Evolutionary conservation across 2,329 filamentous ascomycete genomes (phyloP), one percentile per base, ranked within the genome.

Genomic region (Aspergillus carbonarius): DNA sequence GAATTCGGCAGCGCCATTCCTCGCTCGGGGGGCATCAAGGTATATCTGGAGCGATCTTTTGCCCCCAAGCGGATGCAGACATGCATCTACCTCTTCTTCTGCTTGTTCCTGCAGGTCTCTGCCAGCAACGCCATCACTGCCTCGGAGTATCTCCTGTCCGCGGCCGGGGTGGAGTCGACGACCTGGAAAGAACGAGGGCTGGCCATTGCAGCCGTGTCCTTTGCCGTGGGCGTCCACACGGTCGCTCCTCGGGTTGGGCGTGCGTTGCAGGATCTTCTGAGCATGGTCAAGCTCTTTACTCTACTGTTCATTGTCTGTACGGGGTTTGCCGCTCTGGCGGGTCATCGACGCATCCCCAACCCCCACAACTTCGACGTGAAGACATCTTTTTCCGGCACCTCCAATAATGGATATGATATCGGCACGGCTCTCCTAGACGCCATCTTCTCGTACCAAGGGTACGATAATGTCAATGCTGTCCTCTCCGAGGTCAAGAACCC

Each of bases 401-500:
- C 62, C 0, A 67, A 51, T 3, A 66, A 57, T 44, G 66, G 60
- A 1, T 68, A 68, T 42, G 61, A 60, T 13, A 66, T 67, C 18
- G 66, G 64, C 5, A 68, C 63, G 9, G 66, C 66, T 37, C 61
- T 78, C 23, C 78, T 78, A 63, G 70, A 70, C 20, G 60, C 60
- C 0, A 61, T 66, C 4, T 63, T 66, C 30, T 66, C 82, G 76
- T 59, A 85, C 80, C 68, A 79, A 80, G 81, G 83, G 60, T 63
- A 60, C 52, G 60, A 64, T 32, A 63, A 62, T 18, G 13, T 66
- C 23, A 68, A 63, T 40, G 37, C 54, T 34, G 62, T 83, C 5
- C 72, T 85, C 48, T 81, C 77, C 10, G 82, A 84, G 67, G 80
- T 83, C 34, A 78, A 76, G 56, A 77, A 84, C 61, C 83, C 83